phyloP scores from a whole-genome alignment of 2,329 filamentous ascomycete species.

The Thelonectria discophora region DNA sequence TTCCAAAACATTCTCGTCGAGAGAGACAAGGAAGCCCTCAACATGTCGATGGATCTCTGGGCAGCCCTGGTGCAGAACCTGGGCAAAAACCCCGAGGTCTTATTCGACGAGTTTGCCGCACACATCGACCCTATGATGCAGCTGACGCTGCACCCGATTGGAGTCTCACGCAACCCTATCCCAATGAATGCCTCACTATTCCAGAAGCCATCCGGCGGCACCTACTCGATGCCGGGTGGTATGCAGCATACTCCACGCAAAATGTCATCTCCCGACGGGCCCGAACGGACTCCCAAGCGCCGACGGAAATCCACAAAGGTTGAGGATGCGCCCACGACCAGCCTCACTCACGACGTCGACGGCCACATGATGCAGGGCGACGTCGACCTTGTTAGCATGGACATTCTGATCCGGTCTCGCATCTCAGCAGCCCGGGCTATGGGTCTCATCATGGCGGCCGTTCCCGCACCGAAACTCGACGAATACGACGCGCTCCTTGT shows the following conservation, averaged over 20 bases:
- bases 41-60: constrained; percentile 89
- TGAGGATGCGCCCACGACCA: constrained; percentile 70
- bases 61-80: constrained; percentile 76
- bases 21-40: constrained; percentile 83
- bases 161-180: constrained; percentile 87
- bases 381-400: constrained; percentile 90
- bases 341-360: constrained; percentile 92
- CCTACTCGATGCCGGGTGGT: constrained; percentile 69
- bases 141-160: constrained; percentile 88
- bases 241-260: constrained; percentile 55
- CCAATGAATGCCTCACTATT: constrained; percentile 92
- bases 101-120: constrained; percentile 76
- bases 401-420: constrained; percentile 87
- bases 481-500: constrained; percentile 73
- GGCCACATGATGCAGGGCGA: constrained; percentile 98
- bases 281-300: constrained; percentile 75
- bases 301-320: constrained; percentile 86
- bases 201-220: constrained; percentile 90
- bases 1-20: constrained; percentile 98
- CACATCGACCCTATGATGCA: constrained; percentile 85
- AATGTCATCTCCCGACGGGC: constrained; percentile 61
- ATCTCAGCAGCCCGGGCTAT: constrained; percentile 88
- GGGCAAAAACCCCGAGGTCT: constrained; percentile 67
- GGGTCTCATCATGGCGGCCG: constrained; percentile 80
- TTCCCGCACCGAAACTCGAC: constrained; percentile 70